Conservation (phyloP, 1,139 yeast species). For the Hansenula anomala region DNA sequence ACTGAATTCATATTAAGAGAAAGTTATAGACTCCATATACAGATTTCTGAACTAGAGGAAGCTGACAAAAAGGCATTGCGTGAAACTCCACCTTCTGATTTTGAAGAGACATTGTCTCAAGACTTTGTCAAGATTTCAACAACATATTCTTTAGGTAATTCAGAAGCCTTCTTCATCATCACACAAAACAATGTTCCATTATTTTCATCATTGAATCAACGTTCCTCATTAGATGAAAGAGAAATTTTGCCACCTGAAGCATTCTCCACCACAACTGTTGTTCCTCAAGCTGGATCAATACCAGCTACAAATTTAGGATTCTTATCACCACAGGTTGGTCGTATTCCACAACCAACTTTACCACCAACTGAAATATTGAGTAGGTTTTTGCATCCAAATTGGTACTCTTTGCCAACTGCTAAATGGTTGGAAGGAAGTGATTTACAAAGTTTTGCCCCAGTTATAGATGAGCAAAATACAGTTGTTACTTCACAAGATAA, state of each 20-base stretch:
- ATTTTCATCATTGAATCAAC: conserved; percentile 61
- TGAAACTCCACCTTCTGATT: conserved; percentile 12
- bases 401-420: conserved; percentile 78
- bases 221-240: conserved; percentile 64
- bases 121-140: conserved; percentile 69
- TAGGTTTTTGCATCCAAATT: conserved; percentile 78
- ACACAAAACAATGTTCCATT: conserved; percentile 51
- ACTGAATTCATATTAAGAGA: conserved; percentile 74
- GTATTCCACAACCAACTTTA: conserved; percentile 58
- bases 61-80: conserved; percentile 14
- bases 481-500: conserved; percentile 62
- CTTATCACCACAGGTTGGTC: conserved; percentile 41
- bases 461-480: conserved; percentile 63
- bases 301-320: conserved; percentile 41
- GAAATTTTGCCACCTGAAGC: conserved; percentile 57
- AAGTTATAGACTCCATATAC: conserved; percentile 44
- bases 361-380: conserved; percentile 66
- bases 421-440: conserved; percentile 73
- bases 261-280: conserved; percentile 50
- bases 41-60: conserved; percentile 17
- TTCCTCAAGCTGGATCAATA: conserved; percentile 41
- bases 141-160: conserved; percentile 52
- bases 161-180: conserved; percentile 54
- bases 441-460: conserved; percentile 74
- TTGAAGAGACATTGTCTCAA: conserved; percentile 32